Evolutionary conservation across 1,284 basidiomycete genomes (phyloP).

Genomic region (Puccinia triticina): DNA sequence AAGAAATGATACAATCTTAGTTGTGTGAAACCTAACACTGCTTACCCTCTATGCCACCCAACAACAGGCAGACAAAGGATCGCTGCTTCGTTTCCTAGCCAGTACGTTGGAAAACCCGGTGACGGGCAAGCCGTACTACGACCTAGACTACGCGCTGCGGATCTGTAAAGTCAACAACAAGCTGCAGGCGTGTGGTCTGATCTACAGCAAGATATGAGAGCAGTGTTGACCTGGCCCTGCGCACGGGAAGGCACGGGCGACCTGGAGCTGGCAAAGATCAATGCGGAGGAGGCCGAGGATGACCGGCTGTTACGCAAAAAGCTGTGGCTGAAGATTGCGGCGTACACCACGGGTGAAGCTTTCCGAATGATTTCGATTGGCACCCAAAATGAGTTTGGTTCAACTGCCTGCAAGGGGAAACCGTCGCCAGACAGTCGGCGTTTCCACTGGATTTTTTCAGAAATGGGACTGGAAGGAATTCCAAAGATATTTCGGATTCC

Average conservation of each 20-base stretch:
- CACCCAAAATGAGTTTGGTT: no score
- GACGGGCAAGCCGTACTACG: slow-evolving; percentile 86
- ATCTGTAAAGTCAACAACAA: slow-evolving; percentile 76
- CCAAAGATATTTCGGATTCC: no score
- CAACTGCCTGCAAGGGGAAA: no score
- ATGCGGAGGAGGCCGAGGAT: slow-evolving; percentile 90
- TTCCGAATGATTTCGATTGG: no score
- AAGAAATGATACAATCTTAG: no score
- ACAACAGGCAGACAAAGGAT: slow-evolving; percentile 70
- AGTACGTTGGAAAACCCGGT: slow-evolving; percentile 78
- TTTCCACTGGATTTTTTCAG: no score
- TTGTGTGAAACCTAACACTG: no score
- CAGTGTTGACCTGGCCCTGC: slow-evolving; percentile 90
- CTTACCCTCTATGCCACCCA: slow-evolving; percentile 77
- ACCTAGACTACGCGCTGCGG: slow-evolving; percentile 92
- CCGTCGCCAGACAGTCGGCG: no score
- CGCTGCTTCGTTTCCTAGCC: slow-evolving; percentile 82
- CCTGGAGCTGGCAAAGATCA: slow-evolving; percentile 83
- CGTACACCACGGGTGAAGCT: no score
- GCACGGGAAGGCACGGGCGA: slow-evolving; percentile 94
- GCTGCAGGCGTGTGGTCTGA: slow-evolving; percentile 88
- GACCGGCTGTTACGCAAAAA: slow-evolving; percentile 85
- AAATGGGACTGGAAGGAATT: no score
- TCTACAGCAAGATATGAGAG: slow-evolving; percentile 98
- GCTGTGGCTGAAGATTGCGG: slow-evolving; percentile 95